Evolutionary conservation across 2,329 filamentous ascomycete genomes (phyloP).

Genomic region (Capronia coronata): DNA sequence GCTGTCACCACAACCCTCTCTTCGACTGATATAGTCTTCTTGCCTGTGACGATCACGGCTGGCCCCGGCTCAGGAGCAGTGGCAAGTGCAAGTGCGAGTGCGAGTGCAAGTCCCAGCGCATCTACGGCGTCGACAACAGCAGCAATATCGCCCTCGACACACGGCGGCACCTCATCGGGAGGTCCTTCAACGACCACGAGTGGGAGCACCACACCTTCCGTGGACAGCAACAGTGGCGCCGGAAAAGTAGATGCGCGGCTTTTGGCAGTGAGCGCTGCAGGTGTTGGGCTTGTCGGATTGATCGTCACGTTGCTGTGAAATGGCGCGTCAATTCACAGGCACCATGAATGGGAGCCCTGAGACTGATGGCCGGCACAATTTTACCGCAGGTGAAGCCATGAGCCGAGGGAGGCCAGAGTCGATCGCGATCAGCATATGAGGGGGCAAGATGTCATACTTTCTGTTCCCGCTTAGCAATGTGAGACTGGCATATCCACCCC

Average conservation of each 20-base stretch:
- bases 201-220: conserved; percentile 3
- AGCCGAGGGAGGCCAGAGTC: neutral
- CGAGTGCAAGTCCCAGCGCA: conserved; percentile 8
- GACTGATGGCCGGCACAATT: neutral
- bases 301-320: conserved; percentile 2
- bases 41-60: conserved; percentile 13
- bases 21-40: conserved; percentile 10
- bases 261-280: conserved; percentile 4
- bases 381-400: too few species aligned
- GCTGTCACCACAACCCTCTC: conserved; percentile 10
- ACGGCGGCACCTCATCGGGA: neutral
- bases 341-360: neutral
- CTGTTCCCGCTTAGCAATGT: too few species aligned
- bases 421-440: neutral
- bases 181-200: neutral
- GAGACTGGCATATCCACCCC: too few species aligned
- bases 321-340: too few species aligned
- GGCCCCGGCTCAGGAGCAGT: conserved; percentile 3
- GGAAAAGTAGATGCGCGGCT: conserved; percentile 3
- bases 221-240: conserved; percentile 8
- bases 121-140: conserved; percentile 8
- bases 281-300: conserved; percentile 11
- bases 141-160: neutral
- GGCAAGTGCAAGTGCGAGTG: conserved; percentile 8
- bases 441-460: neutral